A percentile compares a stretch with the other conserved stretches of the same genome.
Evolutionary conservation across 1,139 yeast species (phyloP).

Genomic region (Magnusiomyces suaveolens): DNA sequence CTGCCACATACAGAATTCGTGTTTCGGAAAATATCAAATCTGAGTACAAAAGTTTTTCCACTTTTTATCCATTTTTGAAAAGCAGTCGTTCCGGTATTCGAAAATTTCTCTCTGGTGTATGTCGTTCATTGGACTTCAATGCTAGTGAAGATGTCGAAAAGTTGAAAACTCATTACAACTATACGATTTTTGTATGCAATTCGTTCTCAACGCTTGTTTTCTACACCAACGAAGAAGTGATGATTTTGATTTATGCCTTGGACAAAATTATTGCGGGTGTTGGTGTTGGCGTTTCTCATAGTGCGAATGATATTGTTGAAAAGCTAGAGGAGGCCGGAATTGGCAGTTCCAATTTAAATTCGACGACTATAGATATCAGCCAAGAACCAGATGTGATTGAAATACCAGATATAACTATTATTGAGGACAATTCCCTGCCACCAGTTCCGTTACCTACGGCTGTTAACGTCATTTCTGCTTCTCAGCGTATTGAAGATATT

Average conservation of each 20-base stretch:
- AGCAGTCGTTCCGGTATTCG: slow-evolving; percentile 39
- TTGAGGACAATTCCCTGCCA: too few species aligned
- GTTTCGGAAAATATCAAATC: slow-evolving; percentile 20
- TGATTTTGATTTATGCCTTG: slow-evolving; percentile 24
- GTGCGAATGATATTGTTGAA: slow-evolving; percentile 15
- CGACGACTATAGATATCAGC: background rate
- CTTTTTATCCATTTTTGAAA: slow-evolving; percentile 39
- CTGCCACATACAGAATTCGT: slow-evolving; percentile 39
- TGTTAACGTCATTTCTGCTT: too few species aligned
- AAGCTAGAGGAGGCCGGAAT: slow-evolving; percentile 2
- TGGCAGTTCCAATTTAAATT: background rate
- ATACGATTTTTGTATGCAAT: slow-evolving; percentile 33
- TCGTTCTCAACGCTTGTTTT: slow-evolving; percentile 38
- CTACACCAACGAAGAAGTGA: slow-evolving; percentile 38
- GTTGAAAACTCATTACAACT: slow-evolving; percentile 23
- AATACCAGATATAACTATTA: background rate
- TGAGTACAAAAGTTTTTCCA: slow-evolving; percentile 24
- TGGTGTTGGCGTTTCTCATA: slow-evolving; percentile 34
- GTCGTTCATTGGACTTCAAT: slow-evolving; percentile 32
- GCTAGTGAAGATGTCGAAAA: slow-evolving; percentile 16
- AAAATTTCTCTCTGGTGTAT: slow-evolving; percentile 37
- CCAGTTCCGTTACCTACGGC: too few species aligned
- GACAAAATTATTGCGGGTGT: slow-evolving; percentile 28
- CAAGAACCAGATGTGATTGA: background rate
- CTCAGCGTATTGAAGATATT: background rate